A percentile compares a stretch with the other conserved stretches of the same genome.
Evolutionary conservation across 768 basidiomycete species (phyloP).

Genomic region (Leucocoprinus birnbaumii): DNA sequence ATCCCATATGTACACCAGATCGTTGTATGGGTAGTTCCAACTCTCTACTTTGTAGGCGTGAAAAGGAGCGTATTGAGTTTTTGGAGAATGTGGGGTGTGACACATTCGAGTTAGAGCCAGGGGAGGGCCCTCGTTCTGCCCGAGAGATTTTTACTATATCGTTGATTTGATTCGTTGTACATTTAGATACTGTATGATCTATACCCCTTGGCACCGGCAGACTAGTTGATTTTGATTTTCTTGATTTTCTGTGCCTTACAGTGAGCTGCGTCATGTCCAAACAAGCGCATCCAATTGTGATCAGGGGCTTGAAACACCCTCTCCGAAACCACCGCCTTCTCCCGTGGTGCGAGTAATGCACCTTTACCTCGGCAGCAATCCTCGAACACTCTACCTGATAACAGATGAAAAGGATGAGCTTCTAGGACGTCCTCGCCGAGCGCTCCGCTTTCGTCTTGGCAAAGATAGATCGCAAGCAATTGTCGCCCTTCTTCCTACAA

Average conservation of each 20-base stretch:
- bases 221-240: no score
- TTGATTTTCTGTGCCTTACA: not conserved
- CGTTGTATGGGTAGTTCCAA: conserved; percentile 11
- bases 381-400: conserved; percentile 70
- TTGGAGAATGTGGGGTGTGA: conserved; percentile 14
- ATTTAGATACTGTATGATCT: not conserved
- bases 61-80: conserved; percentile 10
- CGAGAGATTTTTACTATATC: conserved; percentile 9
- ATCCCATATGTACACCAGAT: not conserved
- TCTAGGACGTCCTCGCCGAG: conserved; percentile 55
- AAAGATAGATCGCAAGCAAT: conserved; percentile 61
- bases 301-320: not conserved
- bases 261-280: not conserved
- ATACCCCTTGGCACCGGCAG: no score
- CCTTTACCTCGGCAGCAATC: conserved; percentile 66
- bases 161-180: not conserved
- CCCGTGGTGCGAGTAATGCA: conserved; percentile 53
- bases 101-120: conserved; percentile 10
- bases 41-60: conserved; percentile 9
- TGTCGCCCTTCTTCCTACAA: conserved; percentile 80
- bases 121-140: not conserved
- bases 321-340: conserved; percentile 3
- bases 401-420: conserved; percentile 67
- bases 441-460: conserved; percentile 71
- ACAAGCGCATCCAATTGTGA: conserved; percentile 2